phyloP scores from a whole-genome alignment of 2,329 filamentous ascomycete genomes.

The Sarocladium oryzae region DNA sequence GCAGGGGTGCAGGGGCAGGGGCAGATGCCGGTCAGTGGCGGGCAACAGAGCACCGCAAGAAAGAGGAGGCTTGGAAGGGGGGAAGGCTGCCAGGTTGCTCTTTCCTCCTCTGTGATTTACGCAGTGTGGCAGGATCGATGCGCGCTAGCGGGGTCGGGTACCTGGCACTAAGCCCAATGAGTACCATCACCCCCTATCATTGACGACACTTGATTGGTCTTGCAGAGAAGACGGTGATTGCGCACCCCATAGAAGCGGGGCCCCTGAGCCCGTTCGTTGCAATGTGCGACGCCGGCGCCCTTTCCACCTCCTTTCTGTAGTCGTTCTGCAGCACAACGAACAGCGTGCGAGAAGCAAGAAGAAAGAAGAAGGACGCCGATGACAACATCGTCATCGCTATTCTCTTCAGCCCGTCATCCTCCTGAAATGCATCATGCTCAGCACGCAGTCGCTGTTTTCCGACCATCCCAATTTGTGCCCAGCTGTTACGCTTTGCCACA shows the following conservation, averaged over 20 bases:
- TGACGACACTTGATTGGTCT: not conserved
- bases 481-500: too few species aligned
- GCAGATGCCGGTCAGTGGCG: too few species aligned
- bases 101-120: not conserved
- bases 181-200: not conserved
- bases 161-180: conserved; percentile 3
- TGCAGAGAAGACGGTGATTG: not conserved
- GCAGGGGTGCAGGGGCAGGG: too few species aligned
- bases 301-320: too few species aligned
- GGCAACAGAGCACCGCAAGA: too few species aligned
- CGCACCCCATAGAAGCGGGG: not conserved
- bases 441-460: too few species aligned
- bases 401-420: too few species aligned
- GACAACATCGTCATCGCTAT: too few species aligned
- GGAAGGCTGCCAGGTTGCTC: not conserved
- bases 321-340: not conserved
- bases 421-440: too few species aligned
- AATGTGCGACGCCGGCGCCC: not conserved
- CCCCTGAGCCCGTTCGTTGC: too few species aligned
- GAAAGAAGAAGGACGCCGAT: too few species aligned
- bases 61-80: not conserved
- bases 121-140: not conserved
- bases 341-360: not conserved
- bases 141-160: conserved; percentile 6
- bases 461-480: too few species aligned